Percentiles rank a stretch among this genome's conserved stretches.
These are phyloP conservation scores for Talaromyces piceae DNA, from an alignment of 2,329 filamentous ascomycete genomes.

Conservation along the genomic window DNA sequence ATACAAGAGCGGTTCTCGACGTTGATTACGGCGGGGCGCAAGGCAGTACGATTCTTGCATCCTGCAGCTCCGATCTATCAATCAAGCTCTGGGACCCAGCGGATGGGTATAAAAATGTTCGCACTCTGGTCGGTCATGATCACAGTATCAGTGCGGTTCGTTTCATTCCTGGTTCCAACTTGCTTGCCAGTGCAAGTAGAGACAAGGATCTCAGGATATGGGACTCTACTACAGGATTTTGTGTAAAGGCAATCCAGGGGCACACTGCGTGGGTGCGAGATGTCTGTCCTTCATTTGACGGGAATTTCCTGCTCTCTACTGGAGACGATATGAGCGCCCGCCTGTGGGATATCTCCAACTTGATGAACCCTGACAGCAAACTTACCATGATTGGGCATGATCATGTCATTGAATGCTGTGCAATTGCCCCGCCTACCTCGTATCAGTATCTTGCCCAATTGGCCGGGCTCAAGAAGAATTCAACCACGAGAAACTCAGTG, in stretches of 20 bases:
- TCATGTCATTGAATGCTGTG: constrained; percentile 76
- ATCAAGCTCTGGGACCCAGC: constrained; percentile 93
- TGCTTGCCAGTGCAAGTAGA: constrained; percentile 77
- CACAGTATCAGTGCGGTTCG: constrained; percentile 84
- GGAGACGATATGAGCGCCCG: constrained; percentile 75
- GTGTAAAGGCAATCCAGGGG: constrained; percentile 78
- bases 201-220: constrained; percentile 82
- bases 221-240: constrained; percentile 90
- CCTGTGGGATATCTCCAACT: constrained; percentile 73
- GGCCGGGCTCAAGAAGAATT: constrained; percentile 76
- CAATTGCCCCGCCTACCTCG: constrained; percentile 70
- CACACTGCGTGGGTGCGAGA: constrained; percentile 90
- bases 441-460: constrained; percentile 71
- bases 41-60: constrained; percentile 70
- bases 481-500: constrained; percentile 57
- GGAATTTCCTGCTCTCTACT: constrained; percentile 72
- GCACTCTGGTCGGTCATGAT: constrained; percentile 83
- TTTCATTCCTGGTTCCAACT: constrained; percentile 80
- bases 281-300: constrained; percentile 73
- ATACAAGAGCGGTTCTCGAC: constrained; percentile 81
- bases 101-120: constrained; percentile 91
- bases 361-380: constrained; percentile 55
- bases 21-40: constrained; percentile 84
- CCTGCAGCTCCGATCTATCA: constrained; percentile 80
- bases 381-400: constrained; percentile 79